These are phyloP conservation scores for Chrysophaeum taylorii DNA, from an alignment of 352 stramenopile genomes.

Conservation along the genomic window DNA sequence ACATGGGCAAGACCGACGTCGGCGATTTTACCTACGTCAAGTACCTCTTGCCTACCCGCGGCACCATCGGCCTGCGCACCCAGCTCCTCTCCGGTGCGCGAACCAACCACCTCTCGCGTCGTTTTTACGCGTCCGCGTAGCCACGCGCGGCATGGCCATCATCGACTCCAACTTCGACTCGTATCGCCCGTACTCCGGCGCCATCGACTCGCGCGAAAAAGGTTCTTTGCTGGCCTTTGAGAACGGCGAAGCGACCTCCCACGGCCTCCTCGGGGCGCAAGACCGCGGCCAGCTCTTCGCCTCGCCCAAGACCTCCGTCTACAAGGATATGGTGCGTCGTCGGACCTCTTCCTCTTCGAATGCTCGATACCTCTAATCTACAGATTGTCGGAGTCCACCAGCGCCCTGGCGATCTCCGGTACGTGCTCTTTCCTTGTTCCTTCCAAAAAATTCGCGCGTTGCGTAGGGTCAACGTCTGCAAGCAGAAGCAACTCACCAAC, in stretches of 20 bases:
- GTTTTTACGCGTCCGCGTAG: no score
- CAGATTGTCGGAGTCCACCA: slow-evolving; percentile 86
- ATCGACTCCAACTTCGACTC: slow-evolving; percentile 96
- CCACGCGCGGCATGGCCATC: slow-evolving; percentile 89
- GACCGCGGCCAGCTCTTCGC: slow-evolving; percentile 92
- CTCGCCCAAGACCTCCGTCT: slow-evolving; percentile 74
- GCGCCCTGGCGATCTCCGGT: slow-evolving; percentile 87
- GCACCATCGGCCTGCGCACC: slow-evolving; percentile 91
- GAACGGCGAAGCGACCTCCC: slow-evolving; percentile 61
- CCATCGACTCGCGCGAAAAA: slow-evolving; percentile 53
- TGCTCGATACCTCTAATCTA: slow-evolving; percentile 4
- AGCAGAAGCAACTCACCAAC: slow-evolving; percentile 96
- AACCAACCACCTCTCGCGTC: no score
- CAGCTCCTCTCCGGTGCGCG: slow-evolving; percentile 90
- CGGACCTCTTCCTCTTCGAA: slow-evolving; percentile 6
- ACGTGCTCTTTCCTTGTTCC: no score
- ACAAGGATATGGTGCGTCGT: slow-evolving; percentile 81
- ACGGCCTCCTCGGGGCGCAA: slow-evolving; percentile 87
- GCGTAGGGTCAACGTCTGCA: slow-evolving; percentile 96
- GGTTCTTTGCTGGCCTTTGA: slow-evolving; percentile 63
- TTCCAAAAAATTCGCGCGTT: no score
- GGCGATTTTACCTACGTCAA: slow-evolving; percentile 81
- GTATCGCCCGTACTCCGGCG: slow-evolving; percentile 63
- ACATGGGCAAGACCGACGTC: slow-evolving; percentile 67
- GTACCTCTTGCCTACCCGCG: slow-evolving; percentile 79